Conservation (phyloP, 2,329 filamentous ascomycete genomes). For the Metarhizium robertsii region DNA sequence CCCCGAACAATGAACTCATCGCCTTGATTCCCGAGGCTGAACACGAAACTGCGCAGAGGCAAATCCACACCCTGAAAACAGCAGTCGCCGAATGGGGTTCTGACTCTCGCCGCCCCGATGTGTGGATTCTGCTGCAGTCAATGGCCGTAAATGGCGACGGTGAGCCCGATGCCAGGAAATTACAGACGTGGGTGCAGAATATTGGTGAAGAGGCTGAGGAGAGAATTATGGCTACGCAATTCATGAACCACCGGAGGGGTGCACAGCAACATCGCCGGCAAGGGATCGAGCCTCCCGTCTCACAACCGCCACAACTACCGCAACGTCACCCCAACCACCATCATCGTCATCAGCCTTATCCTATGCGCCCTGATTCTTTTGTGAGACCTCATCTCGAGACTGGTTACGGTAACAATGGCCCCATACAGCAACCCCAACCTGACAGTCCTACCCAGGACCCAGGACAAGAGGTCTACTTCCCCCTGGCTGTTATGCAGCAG, state of each 20-base stretch:
- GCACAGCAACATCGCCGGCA: not conserved
- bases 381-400: conserved; percentile 1
- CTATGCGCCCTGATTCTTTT: conserved; percentile 4
- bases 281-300: not conserved
- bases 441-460: conserved; percentile 7
- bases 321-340: not conserved
- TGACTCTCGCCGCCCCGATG: conserved; percentile 27
- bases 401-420: not conserved
- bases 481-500: conserved; percentile 44
- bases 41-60: conserved; percentile 29
- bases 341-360: not conserved
- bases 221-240: conserved; percentile 34
- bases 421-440: not conserved
- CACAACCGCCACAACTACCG: not conserved
- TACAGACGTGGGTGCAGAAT: conserved; percentile 47
- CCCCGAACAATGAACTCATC: conserved; percentile 17
- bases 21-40: conserved; percentile 21
- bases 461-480: conserved; percentile 28
- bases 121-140: conserved; percentile 38
- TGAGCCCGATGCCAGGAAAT: conserved; percentile 30
- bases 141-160: conserved; percentile 34
- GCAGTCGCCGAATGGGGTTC: conserved; percentile 26
- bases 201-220: conserved; percentile 36
- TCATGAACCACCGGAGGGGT: conserved; percentile 27
- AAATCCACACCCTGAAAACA: conserved; percentile 32